Evolutionary conservation across 2,329 filamentous ascomycete species (phyloP).

Genomic region (Nigrospora sphaerica): DNA sequence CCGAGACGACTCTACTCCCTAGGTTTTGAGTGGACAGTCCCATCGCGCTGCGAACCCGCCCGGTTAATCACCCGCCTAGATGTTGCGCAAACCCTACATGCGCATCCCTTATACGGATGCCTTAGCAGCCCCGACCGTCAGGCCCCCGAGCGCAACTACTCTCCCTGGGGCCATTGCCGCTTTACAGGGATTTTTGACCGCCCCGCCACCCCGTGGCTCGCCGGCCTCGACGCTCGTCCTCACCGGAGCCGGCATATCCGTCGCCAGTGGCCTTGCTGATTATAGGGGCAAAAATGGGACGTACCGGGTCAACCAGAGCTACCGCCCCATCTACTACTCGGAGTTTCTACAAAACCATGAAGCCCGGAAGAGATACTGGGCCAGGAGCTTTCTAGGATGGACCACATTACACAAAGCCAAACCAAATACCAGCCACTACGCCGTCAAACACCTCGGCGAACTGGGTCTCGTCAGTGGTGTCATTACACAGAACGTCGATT

Average conservation of each 20-base stretch:
- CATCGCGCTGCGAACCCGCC: too few relatives aligned
- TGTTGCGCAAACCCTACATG: conserved; percentile 64
- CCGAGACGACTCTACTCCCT: too few relatives aligned
- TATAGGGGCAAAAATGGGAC: conserved; percentile 87
- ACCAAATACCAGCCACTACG: conserved; percentile 75
- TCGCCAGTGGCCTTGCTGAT: conserved; percentile 86
- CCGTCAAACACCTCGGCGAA: conserved; percentile 63
- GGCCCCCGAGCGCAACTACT: conserved; percentile 65
- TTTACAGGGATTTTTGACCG: conserved; percentile 67
- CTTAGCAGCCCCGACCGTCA: conserved; percentile 66
- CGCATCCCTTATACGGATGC: conserved; percentile 87
- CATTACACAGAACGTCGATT: conserved; percentile 96
- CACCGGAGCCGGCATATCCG: conserved; percentile 86
- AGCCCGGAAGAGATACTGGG: conserved; percentile 90
- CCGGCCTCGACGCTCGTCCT: conserved; percentile 41
- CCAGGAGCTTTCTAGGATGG: conserved; percentile 90
- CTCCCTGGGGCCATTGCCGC: conserved; percentile 69
- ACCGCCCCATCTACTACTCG: conserved; percentile 86
- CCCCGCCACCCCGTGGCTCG: conserved; percentile 44
- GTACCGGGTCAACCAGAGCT: conserved; percentile 84
- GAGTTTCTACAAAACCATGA: conserved; percentile 82
- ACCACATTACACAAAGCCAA: conserved; percentile 68
- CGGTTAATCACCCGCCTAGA: conserved; percentile 1
- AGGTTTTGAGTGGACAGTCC: too few relatives aligned
- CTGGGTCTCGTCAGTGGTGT: conserved; percentile 69